Evolutionary conservation across 2,329 filamentous ascomycete species (phyloP), one percentile per base, ranked within the genome.

Genomic region (Monilinia laxa): DNA sequence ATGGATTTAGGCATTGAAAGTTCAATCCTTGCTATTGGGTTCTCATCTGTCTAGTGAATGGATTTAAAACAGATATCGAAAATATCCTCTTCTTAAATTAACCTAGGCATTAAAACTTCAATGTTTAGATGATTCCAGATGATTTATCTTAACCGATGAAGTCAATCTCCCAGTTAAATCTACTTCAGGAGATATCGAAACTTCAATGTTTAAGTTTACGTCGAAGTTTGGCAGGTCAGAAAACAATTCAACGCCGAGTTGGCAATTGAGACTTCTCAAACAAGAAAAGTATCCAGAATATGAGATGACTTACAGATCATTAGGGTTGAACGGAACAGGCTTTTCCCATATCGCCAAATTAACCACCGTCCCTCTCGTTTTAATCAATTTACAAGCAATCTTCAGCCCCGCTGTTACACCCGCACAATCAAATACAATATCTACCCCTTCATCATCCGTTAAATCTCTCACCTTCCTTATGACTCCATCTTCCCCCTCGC

Each of bases 341-440:
- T 81, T 84, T 72, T 87, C 85, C 85, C 85, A 89, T 3, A 89
- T 84, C 0, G 87, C 85, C n/a, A 89, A 81, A 68, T 89, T 89
- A 2, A 89, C 81, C 0, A 90, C 80, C 0, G 83, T 84, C 0
- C 86, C 87, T 47, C 83, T 79, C 0, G 81, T 79, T 59, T 81
- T 79, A 3, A 86, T 81, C 0, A 82, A 80, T 25, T 80, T 75
- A 52, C 81, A 84, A 71, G 76, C 85, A 70, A 68, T 73, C 20
- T 68, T 69, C 28, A 73, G 60, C n/a, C 79, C 83, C 0, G 78
- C 78, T n/a, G 82, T 80, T 25, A 88, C 84, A 9, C 87, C 87
- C 0, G 86, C 85, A 42, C 85, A 86, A 69, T 90, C 86, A 69
- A 88, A 87, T 0, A 84, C 83, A 2, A 88, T 79, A 71, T 87